Percentiles rank a stretch among this genome's conserved stretches.
Conservation (phyloP, 1,284 basidiomycete species). For the Quambalaria eucalypti region DNA sequence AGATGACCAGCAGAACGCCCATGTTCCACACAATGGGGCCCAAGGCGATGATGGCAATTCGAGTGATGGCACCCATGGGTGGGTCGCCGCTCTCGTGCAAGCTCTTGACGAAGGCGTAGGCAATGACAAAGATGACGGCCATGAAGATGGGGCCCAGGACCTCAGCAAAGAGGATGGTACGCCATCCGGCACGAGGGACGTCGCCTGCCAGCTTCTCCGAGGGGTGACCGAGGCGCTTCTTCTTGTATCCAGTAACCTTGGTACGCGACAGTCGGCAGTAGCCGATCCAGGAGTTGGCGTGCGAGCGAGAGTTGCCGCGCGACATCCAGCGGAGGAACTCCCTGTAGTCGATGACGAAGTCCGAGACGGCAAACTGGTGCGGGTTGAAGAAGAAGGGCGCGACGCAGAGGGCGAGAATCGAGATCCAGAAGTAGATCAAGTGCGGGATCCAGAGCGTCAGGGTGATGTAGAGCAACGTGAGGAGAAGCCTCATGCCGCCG, state of each 20-base stretch:
- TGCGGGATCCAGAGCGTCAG: conserved; percentile 47
- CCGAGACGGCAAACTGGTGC: conserved; percentile 44
- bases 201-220: conserved; percentile 45
- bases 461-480: conserved; percentile 44
- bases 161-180: conserved; percentile 43
- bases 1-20: conserved; percentile 70
- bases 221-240: conserved; percentile 47
- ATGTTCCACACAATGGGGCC: conserved; percentile 96
- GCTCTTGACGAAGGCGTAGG: conserved; percentile 46
- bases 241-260: conserved; percentile 47
- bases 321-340: conserved; percentile 48
- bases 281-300: conserved; percentile 48
- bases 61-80: conserved; percentile 64
- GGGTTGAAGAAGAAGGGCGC: conserved; percentile 48
- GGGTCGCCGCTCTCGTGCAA: conserved; percentile 37
- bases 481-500: conserved; percentile 41
- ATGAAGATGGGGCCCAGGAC: conserved; percentile 38
- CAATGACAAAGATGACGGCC: conserved; percentile 44
- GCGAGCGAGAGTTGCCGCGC: conserved; percentile 44
- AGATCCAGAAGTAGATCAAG: conserved; percentile 47
- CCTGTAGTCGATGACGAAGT: conserved; percentile 47
- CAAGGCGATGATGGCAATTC: conserved; percentile 82
- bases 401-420: conserved; percentile 42
- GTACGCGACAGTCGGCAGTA: conserved; percentile 46
- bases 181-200: conserved; percentile 43